Conservation (phyloP, 106 monocot species). For the Platanthera zijinensis region DNA sequence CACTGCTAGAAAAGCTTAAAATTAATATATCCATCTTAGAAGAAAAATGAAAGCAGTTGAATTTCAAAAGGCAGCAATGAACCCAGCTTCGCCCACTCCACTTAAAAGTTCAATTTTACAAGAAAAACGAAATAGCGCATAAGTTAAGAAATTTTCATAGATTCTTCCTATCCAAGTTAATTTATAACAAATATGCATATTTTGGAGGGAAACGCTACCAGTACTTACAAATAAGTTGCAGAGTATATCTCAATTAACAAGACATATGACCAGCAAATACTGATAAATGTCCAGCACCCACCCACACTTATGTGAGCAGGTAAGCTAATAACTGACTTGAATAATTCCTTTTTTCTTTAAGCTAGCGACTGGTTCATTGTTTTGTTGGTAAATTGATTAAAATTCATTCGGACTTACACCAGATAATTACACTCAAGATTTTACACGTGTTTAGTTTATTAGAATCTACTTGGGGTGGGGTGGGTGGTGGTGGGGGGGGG, state of each 20-base stretch:
- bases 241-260: no score
- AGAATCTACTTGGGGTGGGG: no score
- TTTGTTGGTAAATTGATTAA: not conserved
- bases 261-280: no score
- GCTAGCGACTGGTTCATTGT: not conserved
- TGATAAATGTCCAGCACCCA: not conserved
- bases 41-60: constrained; percentile 3
- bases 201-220: not conserved
- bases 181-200: not conserved
- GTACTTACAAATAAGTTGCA: no score
- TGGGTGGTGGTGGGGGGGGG: no score
- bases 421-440: not conserved
- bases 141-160: not conserved
- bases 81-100: not conserved
- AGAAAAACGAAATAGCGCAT: constrained; percentile 1
- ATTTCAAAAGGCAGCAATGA: constrained; percentile 6
- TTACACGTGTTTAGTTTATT: not conserved
- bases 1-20: constrained; percentile 20
- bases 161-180: not conserved
- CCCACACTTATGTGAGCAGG: not conserved
- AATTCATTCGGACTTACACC: not conserved
- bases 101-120: not conserved
- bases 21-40: not conserved
- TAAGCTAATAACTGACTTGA: not conserved
- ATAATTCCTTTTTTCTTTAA: not conserved